These are phyloP conservation scores for Globisporangium recalcitrans DNA, from an alignment of 352 stramenopile species.

Conservation along the genomic window DNA sequence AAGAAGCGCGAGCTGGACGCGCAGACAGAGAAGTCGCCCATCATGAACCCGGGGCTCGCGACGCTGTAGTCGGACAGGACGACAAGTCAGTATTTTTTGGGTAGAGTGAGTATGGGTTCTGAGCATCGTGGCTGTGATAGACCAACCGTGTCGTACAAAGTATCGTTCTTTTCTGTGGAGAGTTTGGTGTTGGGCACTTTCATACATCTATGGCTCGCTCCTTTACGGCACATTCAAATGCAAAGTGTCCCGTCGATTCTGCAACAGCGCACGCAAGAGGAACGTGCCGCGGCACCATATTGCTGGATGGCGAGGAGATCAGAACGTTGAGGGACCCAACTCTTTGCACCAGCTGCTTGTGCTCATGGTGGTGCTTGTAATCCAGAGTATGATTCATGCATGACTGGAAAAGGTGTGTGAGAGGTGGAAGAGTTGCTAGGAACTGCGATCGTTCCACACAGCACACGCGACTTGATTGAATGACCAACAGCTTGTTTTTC, in stretches of 20 bases:
- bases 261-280: background rate
- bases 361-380: background rate
- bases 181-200: background rate
- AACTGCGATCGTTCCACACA: slow-evolving; percentile 11
- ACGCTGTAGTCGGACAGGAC: too few species aligned
- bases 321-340: background rate
- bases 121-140: too few species aligned
- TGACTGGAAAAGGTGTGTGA: too few species aligned
- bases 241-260: slow-evolving; percentile 1
- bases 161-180: too few species aligned
- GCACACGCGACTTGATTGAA: slow-evolving; percentile 1
- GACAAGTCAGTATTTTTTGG: too few species aligned
- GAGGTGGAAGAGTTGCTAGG: too few species aligned
- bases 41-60: slow-evolving; percentile 15
- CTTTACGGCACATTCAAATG: too few species aligned
- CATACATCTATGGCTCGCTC: too few species aligned
- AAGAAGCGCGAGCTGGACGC: slow-evolving; percentile 30
- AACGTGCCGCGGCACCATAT: background rate
- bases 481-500: background rate
- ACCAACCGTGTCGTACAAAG: too few species aligned
- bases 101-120: background rate
- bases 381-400: background rate
- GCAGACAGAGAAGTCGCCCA: slow-evolving; percentile 25
- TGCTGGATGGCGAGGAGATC: background rate
- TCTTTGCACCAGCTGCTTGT: background rate